Conservation (phyloP, 495 filamentous ascomycete species). For the Penicillium pulvis region DNA sequence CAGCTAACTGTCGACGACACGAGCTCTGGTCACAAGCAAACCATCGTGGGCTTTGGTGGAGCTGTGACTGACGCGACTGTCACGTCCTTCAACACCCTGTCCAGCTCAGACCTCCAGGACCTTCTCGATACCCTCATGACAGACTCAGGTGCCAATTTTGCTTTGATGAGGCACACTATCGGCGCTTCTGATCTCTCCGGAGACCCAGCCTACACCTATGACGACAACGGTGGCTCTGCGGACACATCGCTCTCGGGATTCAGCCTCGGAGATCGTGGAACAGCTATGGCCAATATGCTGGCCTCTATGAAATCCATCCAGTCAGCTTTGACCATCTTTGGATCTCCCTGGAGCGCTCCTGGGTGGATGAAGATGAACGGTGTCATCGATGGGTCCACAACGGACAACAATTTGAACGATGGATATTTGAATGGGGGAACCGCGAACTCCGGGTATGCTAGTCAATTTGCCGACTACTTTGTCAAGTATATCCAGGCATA, state of each 20-base stretch:
- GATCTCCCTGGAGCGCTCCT: constrained; percentile 55
- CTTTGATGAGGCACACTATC: constrained; percentile 57
- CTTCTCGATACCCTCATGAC: constrained; percentile 53
- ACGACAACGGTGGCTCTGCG: constrained; percentile 43
- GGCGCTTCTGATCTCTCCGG: constrained; percentile 54
- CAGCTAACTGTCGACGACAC: constrained; percentile 53
- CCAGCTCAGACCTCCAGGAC: constrained; percentile 34
- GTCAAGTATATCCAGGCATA: constrained; percentile 59
- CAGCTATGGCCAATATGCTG: constrained; percentile 48
- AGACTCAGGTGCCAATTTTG: constrained; percentile 47
- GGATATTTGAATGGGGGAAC: constrained; percentile 30
- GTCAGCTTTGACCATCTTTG: constrained; percentile 49
- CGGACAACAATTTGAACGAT: constrained; percentile 55
- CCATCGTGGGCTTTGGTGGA: constrained; percentile 55
- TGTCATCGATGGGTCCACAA: constrained; percentile 47
- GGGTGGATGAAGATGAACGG: constrained; percentile 62
- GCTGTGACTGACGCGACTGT: constrained; percentile 60
- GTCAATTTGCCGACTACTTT: constrained; percentile 55
- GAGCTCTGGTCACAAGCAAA: constrained; percentile 47
- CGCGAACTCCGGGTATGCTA: constrained; percentile 38
- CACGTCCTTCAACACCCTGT: constrained; percentile 49
- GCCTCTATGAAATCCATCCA: constrained; percentile 31
- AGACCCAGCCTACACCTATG: constrained; percentile 53
- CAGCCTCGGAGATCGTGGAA: constrained; percentile 50
- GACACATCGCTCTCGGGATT: constrained; percentile 47